Evolutionary conservation across 108 stramenopile genomes (phyloP).

Genomic region (Conticribra guillardii): DNA sequence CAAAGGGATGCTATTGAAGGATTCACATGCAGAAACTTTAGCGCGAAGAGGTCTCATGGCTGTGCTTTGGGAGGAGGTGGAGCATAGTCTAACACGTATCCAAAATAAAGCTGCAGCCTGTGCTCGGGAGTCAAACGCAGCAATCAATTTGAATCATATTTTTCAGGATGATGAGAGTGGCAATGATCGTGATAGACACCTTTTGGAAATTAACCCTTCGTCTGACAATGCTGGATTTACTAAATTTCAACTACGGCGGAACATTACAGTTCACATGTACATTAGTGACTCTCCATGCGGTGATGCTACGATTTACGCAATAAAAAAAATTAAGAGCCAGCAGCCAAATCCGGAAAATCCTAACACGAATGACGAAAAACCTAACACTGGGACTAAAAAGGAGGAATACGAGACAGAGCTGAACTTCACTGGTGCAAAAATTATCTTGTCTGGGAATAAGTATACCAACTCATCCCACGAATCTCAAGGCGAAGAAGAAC

Average conservation of each 20-base stretch:
- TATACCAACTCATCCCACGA: slow-evolving; percentile 7
- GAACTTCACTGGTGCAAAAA: slow-evolving; percentile 90
- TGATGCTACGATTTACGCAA: slow-evolving; percentile 89
- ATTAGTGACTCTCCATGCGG: slow-evolving; percentile 94
- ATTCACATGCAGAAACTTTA: slow-evolving; percentile 93
- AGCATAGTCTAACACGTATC: slow-evolving; percentile 9
- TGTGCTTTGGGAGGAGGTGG: slow-evolving; percentile 78
- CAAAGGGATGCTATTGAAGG: slow-evolving; percentile 78
- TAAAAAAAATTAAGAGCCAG: slow-evolving; percentile 17
- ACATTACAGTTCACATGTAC: slow-evolving; percentile 85
- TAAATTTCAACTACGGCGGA: slow-evolving; percentile 49
- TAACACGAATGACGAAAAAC: neutral
- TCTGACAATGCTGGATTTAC: slow-evolving; percentile 8
- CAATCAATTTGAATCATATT: neutral
- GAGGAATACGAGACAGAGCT: slow-evolving; percentile 31
- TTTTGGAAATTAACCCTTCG: slow-evolving; percentile 15
- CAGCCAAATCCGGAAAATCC: neutral
- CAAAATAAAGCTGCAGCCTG: neutral
- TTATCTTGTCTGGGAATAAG: slow-evolving; percentile 56
- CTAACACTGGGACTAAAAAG: slow-evolving; percentile 19
- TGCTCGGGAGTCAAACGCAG: neutral
- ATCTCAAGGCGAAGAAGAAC: too few relatives aligned
- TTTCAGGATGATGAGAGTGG: too few relatives aligned
- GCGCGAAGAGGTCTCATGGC: slow-evolving; percentile 81
- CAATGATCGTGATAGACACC: too few relatives aligned